phyloP scores from a whole-genome alignment of 2,329 filamentous ascomycete species.

The Claviceps africana region DNA sequence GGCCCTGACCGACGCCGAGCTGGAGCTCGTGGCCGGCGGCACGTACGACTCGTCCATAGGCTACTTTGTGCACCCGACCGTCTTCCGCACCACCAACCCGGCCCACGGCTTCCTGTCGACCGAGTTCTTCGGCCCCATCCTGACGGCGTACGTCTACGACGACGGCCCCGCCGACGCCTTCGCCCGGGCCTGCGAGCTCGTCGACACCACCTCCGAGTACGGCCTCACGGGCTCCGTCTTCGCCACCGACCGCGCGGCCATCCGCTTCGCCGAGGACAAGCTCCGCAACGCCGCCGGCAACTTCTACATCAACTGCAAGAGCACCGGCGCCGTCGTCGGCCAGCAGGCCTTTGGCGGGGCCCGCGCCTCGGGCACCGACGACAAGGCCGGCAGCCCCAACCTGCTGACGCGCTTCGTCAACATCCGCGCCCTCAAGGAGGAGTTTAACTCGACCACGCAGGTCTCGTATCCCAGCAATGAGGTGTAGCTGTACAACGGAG shows the following conservation, averaged over 20 bases:
- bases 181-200: conserved; percentile 41
- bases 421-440: conserved; percentile 58
- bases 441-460: conserved; percentile 49
- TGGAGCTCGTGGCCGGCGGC: conserved; percentile 62
- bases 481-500: too few species aligned
- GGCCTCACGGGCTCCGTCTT: conserved; percentile 67
- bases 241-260: conserved; percentile 50
- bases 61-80: conserved; percentile 72
- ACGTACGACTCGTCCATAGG: conserved; percentile 65
- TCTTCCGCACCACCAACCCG: conserved; percentile 63
- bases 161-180: conserved; percentile 47
- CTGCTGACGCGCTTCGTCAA: conserved; percentile 53
- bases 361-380: conserved; percentile 55
- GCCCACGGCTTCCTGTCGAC: conserved; percentile 59
- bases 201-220: conserved; percentile 63
- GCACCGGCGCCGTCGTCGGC: conserved; percentile 57
- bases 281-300: conserved; percentile 64
- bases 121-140: conserved; percentile 72
- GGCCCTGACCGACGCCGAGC: conserved; percentile 59
- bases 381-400: conserved; percentile 56
- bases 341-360: conserved; percentile 61
- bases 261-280: conserved; percentile 55
- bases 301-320: conserved; percentile 80
- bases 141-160: conserved; percentile 65
- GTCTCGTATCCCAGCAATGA: conserved; percentile 63